phyloP scores from a whole-genome alignment of 2,329 filamentous ascomycete genomes.

The Claviceps fusiformis region DNA sequence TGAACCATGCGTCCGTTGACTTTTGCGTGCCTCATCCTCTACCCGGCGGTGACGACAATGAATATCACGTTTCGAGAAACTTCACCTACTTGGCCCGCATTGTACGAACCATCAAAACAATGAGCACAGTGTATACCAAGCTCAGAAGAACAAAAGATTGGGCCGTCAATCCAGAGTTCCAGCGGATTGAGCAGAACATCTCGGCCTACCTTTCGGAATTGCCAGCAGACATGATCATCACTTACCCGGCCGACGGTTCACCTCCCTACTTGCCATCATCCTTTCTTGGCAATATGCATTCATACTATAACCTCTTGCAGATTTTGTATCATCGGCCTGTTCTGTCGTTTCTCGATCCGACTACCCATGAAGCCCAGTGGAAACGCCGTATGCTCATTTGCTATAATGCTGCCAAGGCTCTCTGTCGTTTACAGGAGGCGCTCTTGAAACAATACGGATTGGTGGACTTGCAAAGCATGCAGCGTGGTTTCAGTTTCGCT shows the following conservation, averaged over 20 bases:
- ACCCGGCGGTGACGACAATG: constrained; percentile 57
- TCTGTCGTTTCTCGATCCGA: constrained; percentile 63
- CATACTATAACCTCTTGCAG: constrained; percentile 73
- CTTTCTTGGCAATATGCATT: constrained; percentile 79
- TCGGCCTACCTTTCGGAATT: constrained; percentile 63
- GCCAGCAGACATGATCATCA: constrained; percentile 63
- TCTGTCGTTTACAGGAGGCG: constrained; percentile 79
- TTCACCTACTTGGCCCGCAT: constrained; percentile 70
- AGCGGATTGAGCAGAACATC: constrained; percentile 65
- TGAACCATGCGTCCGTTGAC: constrained; percentile 64
- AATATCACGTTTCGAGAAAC: constrained; percentile 67
- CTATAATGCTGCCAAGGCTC: constrained; percentile 68
- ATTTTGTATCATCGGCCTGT: constrained; percentile 85
- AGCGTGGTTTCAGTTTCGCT: constrained; percentile 84
- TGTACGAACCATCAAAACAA: constrained; percentile 62
- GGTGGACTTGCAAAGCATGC: constrained; percentile 77
- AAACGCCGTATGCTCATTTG: constrained; percentile 79
- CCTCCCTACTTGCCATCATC: constrained; percentile 76
- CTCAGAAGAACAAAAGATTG: constrained; percentile 71
- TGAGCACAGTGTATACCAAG: constrained; percentile 61
- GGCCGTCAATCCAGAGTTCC: constrained; percentile 74
- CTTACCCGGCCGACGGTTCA: constrained; percentile 64
- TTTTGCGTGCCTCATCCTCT: constrained; percentile 51
- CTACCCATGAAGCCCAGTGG: constrained; percentile 59
- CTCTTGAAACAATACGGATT: constrained; percentile 65